Conservation (phyloP, 2,329 filamentous ascomycete genomes). For the Eutypa lata region DNA sequence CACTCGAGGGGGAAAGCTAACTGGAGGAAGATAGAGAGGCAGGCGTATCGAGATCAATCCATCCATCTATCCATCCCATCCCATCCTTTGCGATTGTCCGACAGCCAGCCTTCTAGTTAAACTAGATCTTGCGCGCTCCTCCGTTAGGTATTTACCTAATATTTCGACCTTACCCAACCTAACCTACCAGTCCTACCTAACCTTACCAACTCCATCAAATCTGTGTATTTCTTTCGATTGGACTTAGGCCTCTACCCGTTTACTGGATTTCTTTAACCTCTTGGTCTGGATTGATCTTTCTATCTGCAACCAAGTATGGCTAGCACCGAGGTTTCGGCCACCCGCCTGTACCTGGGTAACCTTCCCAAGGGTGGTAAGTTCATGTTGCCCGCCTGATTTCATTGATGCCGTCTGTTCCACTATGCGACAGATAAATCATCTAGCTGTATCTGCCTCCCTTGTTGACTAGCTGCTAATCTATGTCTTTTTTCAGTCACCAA, state of each 20-base stretch:
- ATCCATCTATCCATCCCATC: too few species aligned
- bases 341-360: constrained; percentile 95
- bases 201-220: too few species aligned
- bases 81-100: too few species aligned
- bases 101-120: too few species aligned
- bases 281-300: not conserved
- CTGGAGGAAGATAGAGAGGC: too few species aligned
- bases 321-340: constrained; percentile 80
- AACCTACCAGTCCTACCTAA: too few species aligned
- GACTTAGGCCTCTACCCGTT: not conserved
- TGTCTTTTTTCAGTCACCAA: constrained; percentile 60
- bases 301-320: not conserved
- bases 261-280: not conserved
- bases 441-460: constrained; percentile 2
- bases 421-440: constrained; percentile 3
- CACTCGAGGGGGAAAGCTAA: not conserved
- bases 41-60: too few species aligned
- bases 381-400: constrained; percentile 8
- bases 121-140: too few species aligned
- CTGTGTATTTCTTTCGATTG: not conserved
- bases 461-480: constrained; percentile 7
- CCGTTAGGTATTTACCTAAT: too few species aligned
- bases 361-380: constrained; percentile 91
- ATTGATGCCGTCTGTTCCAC: constrained; percentile 1
- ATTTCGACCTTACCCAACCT: too few species aligned